Conservation (phyloP, 176 grass and related monocot genomes). For the Carex parvula region DNA sequence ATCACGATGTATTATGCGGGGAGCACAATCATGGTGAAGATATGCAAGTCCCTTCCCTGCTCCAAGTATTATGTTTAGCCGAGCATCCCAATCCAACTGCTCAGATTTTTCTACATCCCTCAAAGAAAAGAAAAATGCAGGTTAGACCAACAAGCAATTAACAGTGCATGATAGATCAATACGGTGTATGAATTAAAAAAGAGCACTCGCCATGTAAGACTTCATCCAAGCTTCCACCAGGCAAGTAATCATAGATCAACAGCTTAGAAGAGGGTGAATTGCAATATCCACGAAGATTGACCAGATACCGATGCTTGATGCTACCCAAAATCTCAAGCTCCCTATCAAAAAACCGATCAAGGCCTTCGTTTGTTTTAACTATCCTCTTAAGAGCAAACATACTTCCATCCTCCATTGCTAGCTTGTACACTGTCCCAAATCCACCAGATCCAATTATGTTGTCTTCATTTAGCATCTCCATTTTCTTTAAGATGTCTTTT, state of each 20-base stretch:
- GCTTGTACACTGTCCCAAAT: constrained; percentile 96
- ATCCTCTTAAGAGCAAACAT: constrained; percentile 96
- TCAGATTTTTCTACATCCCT: constrained; percentile 73
- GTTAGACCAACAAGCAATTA: not conserved
- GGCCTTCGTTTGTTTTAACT: constrained; percentile 92
- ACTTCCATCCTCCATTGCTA: constrained; percentile 91
- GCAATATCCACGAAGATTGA: constrained; percentile 98
- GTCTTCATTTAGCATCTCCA: constrained; percentile 76
- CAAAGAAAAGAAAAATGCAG: constrained; percentile 10
- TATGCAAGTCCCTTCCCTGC: constrained; percentile 95
- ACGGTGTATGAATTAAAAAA: not conserved
- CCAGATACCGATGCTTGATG: constrained; percentile 96
- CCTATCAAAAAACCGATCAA: constrained; percentile 87
- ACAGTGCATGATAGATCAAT: not conserved
- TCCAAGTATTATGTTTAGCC: constrained; percentile 91
- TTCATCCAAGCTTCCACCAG: constrained; percentile 95
- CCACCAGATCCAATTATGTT: constrained; percentile 88
- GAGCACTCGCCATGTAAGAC: constrained; percentile 65
- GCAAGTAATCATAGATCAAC: constrained; percentile 95
- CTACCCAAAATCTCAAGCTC: constrained; percentile 99
- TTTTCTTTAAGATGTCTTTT: constrained; percentile 90
- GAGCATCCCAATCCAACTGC: constrained; percentile 87
- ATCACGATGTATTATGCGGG: constrained; percentile 98
- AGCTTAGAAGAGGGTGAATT: constrained; percentile 92
- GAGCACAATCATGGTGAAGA: constrained; percentile 93